These are phyloP conservation scores for Tulasnella sp. DNA, from an alignment of 768 basidiomycete genomes.

Conservation along the genomic window DNA sequence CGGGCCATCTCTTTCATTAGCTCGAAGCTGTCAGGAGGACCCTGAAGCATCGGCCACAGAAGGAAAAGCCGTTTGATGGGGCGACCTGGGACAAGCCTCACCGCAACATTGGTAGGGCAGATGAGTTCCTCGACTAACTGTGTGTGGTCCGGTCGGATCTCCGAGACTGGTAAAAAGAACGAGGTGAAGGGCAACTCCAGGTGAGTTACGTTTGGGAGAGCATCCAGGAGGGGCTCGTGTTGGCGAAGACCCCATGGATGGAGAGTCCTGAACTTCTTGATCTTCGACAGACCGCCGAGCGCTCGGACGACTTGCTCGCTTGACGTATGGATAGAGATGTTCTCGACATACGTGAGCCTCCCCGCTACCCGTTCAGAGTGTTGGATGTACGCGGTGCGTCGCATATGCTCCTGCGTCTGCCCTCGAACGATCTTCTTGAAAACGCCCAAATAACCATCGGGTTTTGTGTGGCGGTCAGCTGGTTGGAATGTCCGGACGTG, in stretches of 20 bases:
- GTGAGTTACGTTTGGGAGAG: constrained; percentile 8
- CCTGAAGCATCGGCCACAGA: not conserved
- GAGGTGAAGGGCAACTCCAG: constrained; percentile 7
- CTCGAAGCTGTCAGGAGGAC: not conserved
- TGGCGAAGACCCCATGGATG: constrained; percentile 7
- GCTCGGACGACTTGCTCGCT: not conserved
- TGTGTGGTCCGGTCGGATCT: constrained; percentile 1
- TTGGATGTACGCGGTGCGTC: not conserved
- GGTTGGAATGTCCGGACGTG: constrained; percentile 9
- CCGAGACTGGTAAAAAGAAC: constrained; percentile 3
- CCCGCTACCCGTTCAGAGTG: not conserved
- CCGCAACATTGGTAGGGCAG: not conserved
- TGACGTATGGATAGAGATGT: constrained; percentile 1
- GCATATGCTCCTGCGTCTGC: not conserved
- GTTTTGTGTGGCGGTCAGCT: not conserved
- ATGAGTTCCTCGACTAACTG: not conserved
- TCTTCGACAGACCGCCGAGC: not conserved
- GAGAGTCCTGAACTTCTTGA: constrained; percentile 13
- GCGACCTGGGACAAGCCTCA: not conserved
- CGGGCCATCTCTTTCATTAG: not conserved
- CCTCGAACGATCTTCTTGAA: not conserved
- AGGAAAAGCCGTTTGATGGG: constrained; percentile 8
- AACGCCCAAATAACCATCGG: not conserved
- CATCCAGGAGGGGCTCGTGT: constrained; percentile 6
- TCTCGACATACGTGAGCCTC: not conserved